Percentiles rank a stretch among this genome's conserved stretches.
Conservation (phyloP, 2,329 filamentous ascomycete genomes). For the Sclerotiophoma versabilis region DNA sequence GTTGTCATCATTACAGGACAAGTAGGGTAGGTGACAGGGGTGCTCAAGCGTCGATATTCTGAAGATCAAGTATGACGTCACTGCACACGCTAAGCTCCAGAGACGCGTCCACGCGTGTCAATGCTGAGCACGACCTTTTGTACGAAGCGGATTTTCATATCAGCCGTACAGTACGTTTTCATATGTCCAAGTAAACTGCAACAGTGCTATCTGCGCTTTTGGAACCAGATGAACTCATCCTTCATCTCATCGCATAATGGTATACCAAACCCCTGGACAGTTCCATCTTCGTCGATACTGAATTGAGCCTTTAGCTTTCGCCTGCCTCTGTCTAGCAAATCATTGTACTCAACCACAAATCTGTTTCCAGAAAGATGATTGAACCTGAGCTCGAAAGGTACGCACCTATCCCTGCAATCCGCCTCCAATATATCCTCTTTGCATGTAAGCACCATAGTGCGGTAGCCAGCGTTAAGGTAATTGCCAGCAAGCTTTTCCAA, state of each 20-base stretch:
- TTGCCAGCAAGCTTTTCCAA: slow-evolving; percentile 11
- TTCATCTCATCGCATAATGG: slow-evolving; percentile 14
- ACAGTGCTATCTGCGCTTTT: not conserved
- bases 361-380: slow-evolving; percentile 6
- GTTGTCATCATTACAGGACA: slow-evolving; percentile 8
- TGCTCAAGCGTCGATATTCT: not conserved
- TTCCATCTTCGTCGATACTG: slow-evolving; percentile 3
- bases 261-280: slow-evolving; percentile 12
- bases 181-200: no score
- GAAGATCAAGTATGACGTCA: not conserved
- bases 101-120: not conserved
- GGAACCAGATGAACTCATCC: slow-evolving; percentile 17
- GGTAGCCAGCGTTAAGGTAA: slow-evolving; percentile 19
- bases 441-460: slow-evolving; percentile 7
- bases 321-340: not conserved
- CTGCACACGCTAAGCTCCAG: not conserved
- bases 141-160: not conserved
- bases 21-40: slow-evolving; percentile 4
- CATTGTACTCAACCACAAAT: slow-evolving; percentile 5
- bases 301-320: slow-evolving; percentile 18
- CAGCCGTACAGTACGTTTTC: no score
- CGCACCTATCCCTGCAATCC: slow-evolving; percentile 20
- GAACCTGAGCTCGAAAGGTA: slow-evolving; percentile 17
- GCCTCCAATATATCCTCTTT: slow-evolving; percentile 11
- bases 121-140: no score